Percentiles rank a stretch among this genome's conserved stretches.
Conservation (phyloP, 495 filamentous ascomycete genomes). For the Tuber magnatum region DNA sequence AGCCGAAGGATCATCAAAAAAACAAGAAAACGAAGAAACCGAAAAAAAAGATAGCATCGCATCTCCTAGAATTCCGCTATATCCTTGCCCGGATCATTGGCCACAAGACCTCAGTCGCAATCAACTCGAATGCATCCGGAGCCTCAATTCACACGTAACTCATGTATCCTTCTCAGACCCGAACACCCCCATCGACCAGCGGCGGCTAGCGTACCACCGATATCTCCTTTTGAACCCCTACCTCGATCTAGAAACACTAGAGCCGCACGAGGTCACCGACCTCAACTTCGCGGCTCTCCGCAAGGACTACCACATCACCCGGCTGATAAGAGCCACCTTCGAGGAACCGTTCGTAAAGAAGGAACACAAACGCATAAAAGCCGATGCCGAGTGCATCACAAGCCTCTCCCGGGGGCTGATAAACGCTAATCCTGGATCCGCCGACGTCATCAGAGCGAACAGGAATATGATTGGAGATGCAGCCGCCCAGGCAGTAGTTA, state of each 20-base stretch:
- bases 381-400: neutral
- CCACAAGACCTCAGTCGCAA: neutral
- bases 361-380: neutral
- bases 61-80: neutral
- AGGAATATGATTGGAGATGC: neutral
- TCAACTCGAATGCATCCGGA: neutral
- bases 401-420: neutral
- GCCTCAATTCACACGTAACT: neutral
- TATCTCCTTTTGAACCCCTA: neutral
- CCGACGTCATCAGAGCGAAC: neutral
- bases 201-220: neutral
- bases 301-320: neutral
- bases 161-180: neutral
- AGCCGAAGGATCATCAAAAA: neutral
- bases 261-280: neutral
- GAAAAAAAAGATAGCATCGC: conserved; percentile 1
- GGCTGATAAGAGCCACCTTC: neutral
- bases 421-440: neutral
- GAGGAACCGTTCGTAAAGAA: neutral
- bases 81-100: neutral
- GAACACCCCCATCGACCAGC: neutral
- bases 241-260: neutral
- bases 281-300: neutral
- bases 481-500: neutral
- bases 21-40: neutral